Percentiles rank a stretch among this genome's conserved stretches.
These are phyloP conservation scores for Gloeopeniophorella convolvens DNA, from an alignment of 768 basidiomycete genomes.

Conservation along the genomic window DNA sequence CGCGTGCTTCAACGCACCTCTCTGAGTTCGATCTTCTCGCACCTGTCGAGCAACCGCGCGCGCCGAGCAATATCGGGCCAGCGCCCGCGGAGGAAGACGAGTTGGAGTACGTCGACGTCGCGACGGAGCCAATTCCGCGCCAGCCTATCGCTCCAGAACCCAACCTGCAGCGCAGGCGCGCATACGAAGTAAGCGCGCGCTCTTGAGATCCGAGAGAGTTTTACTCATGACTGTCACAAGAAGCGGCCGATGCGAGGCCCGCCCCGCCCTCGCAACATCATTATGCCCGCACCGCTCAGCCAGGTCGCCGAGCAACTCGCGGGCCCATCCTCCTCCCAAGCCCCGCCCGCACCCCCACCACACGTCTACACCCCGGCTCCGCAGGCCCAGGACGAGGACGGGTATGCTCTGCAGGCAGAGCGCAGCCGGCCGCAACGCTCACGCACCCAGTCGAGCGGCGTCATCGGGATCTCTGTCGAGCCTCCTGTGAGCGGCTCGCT, in stretches of 20 bases:
- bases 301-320: conserved; percentile 8
- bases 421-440: conserved; percentile 16
- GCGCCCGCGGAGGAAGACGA: conserved; percentile 15
- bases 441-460: conserved; percentile 18
- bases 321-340: neutral
- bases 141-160: conserved; percentile 3
- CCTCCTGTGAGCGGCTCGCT: conserved; percentile 10
- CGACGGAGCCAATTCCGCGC: conserved; percentile 1
- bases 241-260: conserved; percentile 3
- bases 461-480: conserved; percentile 18
- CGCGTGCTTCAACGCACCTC: conserved; percentile 17
- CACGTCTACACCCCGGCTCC: neutral
- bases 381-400: neutral
- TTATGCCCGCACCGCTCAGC: conserved; percentile 14
- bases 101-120: conserved; percentile 12
- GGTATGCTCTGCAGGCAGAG: neutral
- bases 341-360: neutral
- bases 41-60: conserved; percentile 7
- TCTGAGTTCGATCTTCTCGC: conserved; percentile 21
- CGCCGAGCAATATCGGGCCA: conserved; percentile 1
- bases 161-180: conserved; percentile 1
- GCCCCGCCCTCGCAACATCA: conserved; percentile 9
- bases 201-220: neutral
- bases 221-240: neutral
- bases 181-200: neutral